A percentile compares a stretch with the other conserved stretches of the same genome.
These are phyloP conservation scores for Croton setiger DNA, from an alignment of 441 rosid species.

Conservation along the genomic window DNA sequence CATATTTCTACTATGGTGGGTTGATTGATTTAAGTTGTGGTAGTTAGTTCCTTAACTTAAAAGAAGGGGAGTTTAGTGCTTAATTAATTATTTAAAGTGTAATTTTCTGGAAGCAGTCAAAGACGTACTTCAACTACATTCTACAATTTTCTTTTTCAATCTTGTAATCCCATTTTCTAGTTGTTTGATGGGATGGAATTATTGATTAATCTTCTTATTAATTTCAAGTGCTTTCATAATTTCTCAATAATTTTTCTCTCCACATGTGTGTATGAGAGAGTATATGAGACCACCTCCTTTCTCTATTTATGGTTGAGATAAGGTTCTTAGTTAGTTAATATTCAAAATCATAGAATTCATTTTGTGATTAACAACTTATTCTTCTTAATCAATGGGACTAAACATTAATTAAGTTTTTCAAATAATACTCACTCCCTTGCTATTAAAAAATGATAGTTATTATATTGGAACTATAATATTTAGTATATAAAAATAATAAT, in stretches of 20 bases:
- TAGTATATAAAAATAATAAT: too few relatives aligned
- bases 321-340: background rate
- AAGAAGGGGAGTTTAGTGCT: slow-evolving; percentile 21
- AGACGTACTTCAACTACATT: slow-evolving; percentile 21
- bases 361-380: background rate
- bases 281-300: background rate
- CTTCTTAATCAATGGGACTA: too few relatives aligned
- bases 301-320: background rate
- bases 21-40: slow-evolving; percentile 8
- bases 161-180: background rate
- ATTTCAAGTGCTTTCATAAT: slow-evolving; percentile 1
- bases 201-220: too few relatives aligned
- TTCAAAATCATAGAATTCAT: background rate
- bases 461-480: too few relatives aligned
- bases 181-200: too few relatives aligned
- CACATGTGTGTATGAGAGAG: too few relatives aligned
- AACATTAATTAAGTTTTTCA: too few relatives aligned
- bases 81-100: background rate
- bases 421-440: too few relatives aligned
- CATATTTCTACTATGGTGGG: background rate
- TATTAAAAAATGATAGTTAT: too few relatives aligned
- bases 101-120: slow-evolving; percentile 16
- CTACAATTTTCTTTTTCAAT: slow-evolving; percentile 12
- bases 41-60: slow-evolving; percentile 22
- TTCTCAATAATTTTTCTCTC: slow-evolving; percentile 14